phyloP scores from a whole-genome alignment of 2,329 filamentous ascomycete species.

The Graphiopsis chlorocephala region DNA sequence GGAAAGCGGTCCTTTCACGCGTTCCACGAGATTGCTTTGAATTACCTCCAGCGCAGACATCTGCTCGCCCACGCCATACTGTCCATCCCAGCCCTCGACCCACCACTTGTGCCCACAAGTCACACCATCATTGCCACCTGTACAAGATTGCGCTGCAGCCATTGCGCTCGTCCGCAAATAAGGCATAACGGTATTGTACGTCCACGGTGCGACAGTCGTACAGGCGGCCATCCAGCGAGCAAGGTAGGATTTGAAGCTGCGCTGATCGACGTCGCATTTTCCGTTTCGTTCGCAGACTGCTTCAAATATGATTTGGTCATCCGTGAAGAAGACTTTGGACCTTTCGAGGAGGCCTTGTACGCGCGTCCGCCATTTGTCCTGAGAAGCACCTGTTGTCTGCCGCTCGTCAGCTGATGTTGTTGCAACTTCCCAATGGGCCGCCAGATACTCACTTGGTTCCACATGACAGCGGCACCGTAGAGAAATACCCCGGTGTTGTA shows the following conservation, averaged over 20 bases:
- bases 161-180: constrained; percentile 52
- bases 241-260: constrained; percentile 42
- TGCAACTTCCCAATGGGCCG: not conserved
- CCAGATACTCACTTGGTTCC: constrained; percentile 33
- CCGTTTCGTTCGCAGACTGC: constrained; percentile 41
- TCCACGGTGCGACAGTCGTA: constrained; percentile 58
- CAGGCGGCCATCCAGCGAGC: constrained; percentile 51
- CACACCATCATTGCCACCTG: constrained; percentile 45
- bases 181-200: constrained; percentile 49
- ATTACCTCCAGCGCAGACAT: constrained; percentile 57
- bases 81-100: constrained; percentile 43
- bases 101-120: constrained; percentile 47
- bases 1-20: constrained; percentile 43
- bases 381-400: constrained; percentile 24
- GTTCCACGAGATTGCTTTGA: constrained; percentile 41
- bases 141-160: constrained; percentile 55
- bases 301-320: constrained; percentile 41
- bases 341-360: constrained; percentile 26
- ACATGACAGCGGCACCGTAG: constrained; percentile 47
- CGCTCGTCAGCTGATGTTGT: not conserved
- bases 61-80: constrained; percentile 54
- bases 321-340: constrained; percentile 41
- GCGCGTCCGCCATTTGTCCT: constrained; percentile 25
- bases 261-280: constrained; percentile 45
- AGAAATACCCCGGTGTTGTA: constrained; percentile 49